Evolutionary conservation across 768 basidiomycete species (phyloP), one percentile per base, ranked within the genome.

Genomic region (Ramaria sp.): DNA sequence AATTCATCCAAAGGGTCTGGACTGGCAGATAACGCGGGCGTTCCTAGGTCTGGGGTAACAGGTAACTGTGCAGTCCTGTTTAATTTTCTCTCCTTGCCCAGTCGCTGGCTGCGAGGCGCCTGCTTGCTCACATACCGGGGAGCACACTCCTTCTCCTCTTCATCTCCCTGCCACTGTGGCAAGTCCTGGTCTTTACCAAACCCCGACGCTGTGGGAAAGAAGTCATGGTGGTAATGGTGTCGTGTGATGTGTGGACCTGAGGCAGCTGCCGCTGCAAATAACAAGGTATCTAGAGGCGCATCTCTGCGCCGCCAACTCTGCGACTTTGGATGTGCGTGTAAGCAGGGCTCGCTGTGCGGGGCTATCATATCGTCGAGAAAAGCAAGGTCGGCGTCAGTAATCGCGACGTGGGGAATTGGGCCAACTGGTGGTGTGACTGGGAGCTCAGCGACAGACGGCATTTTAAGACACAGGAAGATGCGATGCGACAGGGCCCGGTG

Each of bases 191-290:
- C 10, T 75, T 77, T 63, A 82, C 78, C 12, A 75, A 72, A 56
- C 22, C 37, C 52, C 73, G 72, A 31, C 73, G 30, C 79, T 75
- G 0, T 78, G 0, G 85, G 84, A 63, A 82, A 83, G 68, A 85
- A 82, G 63, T 86, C 85, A 67, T 94, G 91, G 50, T 84, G 78
- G 65, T 87, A 89, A 67, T 94, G 91, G 63, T 92, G 89, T 46
- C 88, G 78, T 39, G 91, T 92, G 55, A 87, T 77, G 60, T 88
- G 80, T 10, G 87, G 85, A 4, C 83, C 84, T 0, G 86, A 83
- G 0, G 86, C 83, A 10, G 79, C 76, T 6, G 83, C 88, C 0
- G 86, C 85, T 30, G 87, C 88, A 54, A 92, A 78, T 53, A 92
- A 73, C 6, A 92, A 73, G 19, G 89, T 85, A 65, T 92, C 89